phyloP scores from a whole-genome alignment of 1,139 yeast genomes.

The Petasospora rhodanensis region DNA sequence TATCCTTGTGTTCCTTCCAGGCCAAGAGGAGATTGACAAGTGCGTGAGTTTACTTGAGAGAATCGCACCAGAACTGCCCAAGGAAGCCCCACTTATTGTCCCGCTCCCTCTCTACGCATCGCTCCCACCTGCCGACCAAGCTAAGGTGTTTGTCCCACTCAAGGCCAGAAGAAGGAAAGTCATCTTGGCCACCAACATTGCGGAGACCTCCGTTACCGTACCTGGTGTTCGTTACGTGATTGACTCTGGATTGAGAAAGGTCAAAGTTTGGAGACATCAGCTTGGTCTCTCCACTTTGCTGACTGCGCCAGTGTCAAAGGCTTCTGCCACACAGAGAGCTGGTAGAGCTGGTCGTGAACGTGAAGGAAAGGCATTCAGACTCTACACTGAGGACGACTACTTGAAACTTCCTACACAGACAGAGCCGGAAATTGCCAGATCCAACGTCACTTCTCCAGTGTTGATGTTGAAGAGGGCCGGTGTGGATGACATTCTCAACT shows the following conservation, averaged over 20 bases:
- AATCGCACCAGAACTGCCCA: slow-evolving; percentile 62
- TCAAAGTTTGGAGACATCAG: slow-evolving; percentile 91
- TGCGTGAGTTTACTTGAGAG: slow-evolving; percentile 60
- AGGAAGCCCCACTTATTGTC: slow-evolving; percentile 69
- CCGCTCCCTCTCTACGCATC: slow-evolving; percentile 92
- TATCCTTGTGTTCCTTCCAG: slow-evolving; percentile 83
- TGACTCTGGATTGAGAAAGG: slow-evolving; percentile 89
- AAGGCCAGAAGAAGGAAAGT: slow-evolving; percentile 67
- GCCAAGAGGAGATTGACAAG: slow-evolving; percentile 95
- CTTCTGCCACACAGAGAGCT: slow-evolving; percentile 91
- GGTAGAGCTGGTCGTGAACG: slow-evolving; percentile 99
- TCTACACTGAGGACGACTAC: slow-evolving; percentile 74
- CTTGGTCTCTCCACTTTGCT: slow-evolving; percentile 85
- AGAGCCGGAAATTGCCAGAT: slow-evolving; percentile 87
- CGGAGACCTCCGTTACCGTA: slow-evolving; percentile 95
- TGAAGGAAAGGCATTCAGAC: slow-evolving; percentile 83
- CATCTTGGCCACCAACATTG: slow-evolving; percentile 88
- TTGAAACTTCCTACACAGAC: slow-evolving; percentile 65
- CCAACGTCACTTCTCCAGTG: slow-evolving; percentile 80
- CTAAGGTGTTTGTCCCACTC: slow-evolving; percentile 64
- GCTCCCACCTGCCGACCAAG: slow-evolving; percentile 78
- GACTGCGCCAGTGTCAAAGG: slow-evolving; percentile 89
- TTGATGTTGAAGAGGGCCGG: slow-evolving; percentile 79
- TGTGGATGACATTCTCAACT: slow-evolving; percentile 74
- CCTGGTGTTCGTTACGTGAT: slow-evolving; percentile 93